A percentile compares a stretch with the other conserved stretches of the same genome.
These are phyloP conservation scores for Debaryomycetaceae sp. DNA, from an alignment of 1,139 yeast genomes.

Conservation along the genomic window DNA sequence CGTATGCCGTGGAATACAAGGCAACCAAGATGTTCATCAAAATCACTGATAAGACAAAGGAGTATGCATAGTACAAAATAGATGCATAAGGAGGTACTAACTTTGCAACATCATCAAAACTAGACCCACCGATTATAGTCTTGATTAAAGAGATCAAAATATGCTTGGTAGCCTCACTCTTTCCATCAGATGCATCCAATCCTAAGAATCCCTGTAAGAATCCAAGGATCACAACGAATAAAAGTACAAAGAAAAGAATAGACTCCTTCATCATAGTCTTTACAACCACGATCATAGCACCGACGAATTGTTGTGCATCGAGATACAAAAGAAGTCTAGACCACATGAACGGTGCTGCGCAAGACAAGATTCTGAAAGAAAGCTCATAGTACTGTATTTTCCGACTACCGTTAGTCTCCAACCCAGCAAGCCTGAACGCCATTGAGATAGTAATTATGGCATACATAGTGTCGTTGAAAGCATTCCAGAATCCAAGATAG, in stretches of 20 bases:
- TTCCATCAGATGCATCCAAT: conserved; percentile 83
- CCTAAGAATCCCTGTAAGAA: conserved; percentile 87
- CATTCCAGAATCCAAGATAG: conserved; percentile 78
- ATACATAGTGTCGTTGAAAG: conserved; percentile 71
- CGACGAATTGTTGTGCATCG: conserved; percentile 80
- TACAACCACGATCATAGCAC: conserved; percentile 82
- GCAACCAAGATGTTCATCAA: conserved; percentile 82
- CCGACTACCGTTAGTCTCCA: conserved; percentile 25
- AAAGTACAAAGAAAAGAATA: conserved; percentile 69
- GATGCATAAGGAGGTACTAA: conserved; percentile 86
- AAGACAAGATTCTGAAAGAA: conserved; percentile 67
- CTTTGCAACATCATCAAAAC: conserved; percentile 63
- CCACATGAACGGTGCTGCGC: conserved; percentile 90
- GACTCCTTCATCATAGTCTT: conserved; percentile 88
- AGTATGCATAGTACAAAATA: conserved; percentile 69
- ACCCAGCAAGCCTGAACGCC: conserved; percentile 52
- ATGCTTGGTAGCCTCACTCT: conserved; percentile 64
- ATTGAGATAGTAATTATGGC: conserved; percentile 51
- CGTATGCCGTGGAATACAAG: conserved; percentile 79
- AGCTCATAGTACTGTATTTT: conserved; percentile 53
- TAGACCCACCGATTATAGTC: conserved; percentile 70
- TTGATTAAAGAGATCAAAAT: conserved; percentile 65
- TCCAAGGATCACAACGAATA: conserved; percentile 69
- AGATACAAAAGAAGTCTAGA: conserved; percentile 68
- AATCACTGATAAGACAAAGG: conserved; percentile 70